phyloP scores from a whole-genome alignment of 768 basidiomycete genomes.

The Phaeolepiota aurea region DNA sequence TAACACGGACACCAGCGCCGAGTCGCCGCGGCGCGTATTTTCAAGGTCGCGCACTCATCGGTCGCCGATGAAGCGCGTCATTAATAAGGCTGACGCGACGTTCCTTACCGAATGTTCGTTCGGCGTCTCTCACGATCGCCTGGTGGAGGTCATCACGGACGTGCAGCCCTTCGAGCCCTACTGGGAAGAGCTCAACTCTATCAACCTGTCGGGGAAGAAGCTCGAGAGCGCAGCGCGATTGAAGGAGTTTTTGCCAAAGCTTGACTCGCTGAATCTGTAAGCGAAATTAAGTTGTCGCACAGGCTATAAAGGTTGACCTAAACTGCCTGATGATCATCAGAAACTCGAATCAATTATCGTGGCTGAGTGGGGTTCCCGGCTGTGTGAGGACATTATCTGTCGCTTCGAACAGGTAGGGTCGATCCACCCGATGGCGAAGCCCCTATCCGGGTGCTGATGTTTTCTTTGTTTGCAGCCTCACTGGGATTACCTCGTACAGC shows the following conservation, averaged over 20 bases:
- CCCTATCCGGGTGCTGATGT: not conserved
- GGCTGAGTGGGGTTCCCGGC: conserved; percentile 72
- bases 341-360: conserved; percentile 65
- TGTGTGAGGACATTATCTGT: conserved; percentile 71
- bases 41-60: conserved; percentile 35
- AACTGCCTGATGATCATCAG: conserved; percentile 25
- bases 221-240: conserved; percentile 74
- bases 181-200: conserved; percentile 74
- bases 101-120: conserved; percentile 97
- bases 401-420: conserved; percentile 61
- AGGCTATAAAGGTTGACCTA: conserved; percentile 2
- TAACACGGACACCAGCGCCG: conserved; percentile 15
- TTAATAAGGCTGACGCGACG: conserved; percentile 31
- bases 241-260: conserved; percentile 83
- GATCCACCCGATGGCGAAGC: no score
- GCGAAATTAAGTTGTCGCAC: conserved; percentile 16
- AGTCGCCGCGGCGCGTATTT: conserved; percentile 30
- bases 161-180: conserved; percentile 90
- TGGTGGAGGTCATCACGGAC: conserved; percentile 91
- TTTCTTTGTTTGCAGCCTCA: conserved; percentile 67
- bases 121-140: conserved; percentile 82
- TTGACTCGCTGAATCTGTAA: conserved; percentile 72
- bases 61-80: conserved; percentile 17
- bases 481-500: conserved; percentile 79
- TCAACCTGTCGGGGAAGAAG: conserved; percentile 69